Percentiles rank a stretch among this genome's conserved stretches.
Evolutionary conservation across 1,139 yeast species (phyloP).

Genomic region (Diutina catenulata): DNA sequence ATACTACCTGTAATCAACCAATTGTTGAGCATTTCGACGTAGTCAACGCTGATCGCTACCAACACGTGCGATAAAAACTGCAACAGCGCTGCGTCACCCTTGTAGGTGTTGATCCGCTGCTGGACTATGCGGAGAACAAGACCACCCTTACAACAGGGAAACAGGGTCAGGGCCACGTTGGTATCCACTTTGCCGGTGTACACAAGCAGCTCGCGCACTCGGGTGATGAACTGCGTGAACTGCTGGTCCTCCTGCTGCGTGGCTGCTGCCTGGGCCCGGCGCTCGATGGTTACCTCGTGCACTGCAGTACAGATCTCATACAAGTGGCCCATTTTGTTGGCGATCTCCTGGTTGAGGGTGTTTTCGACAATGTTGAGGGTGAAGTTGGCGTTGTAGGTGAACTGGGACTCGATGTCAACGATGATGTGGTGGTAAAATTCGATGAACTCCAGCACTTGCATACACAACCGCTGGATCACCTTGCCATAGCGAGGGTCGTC

Average conservation of each 20-base stretch:
- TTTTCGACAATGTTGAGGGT: slow-evolving; percentile 25
- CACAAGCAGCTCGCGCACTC: background rate
- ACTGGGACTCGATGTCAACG: slow-evolving; percentile 42
- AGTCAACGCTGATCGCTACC: slow-evolving; percentile 49
- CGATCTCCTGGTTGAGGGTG: slow-evolving; percentile 17
- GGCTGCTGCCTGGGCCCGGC: too few species aligned
- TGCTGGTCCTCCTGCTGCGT: background rate
- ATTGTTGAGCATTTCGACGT: slow-evolving; percentile 53
- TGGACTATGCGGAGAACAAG: slow-evolving; percentile 52
- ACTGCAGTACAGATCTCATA: slow-evolving; percentile 41
- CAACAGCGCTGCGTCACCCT: slow-evolving; percentile 56
- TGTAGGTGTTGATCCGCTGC: slow-evolving; percentile 37
- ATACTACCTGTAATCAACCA: slow-evolving; percentile 76
- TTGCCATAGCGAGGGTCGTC: slow-evolving; percentile 49
- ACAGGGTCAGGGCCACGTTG: slow-evolving; percentile 40
- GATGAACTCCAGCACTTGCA: slow-evolving; percentile 40
- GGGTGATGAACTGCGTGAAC: background rate
- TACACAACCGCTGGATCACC: slow-evolving; percentile 64
- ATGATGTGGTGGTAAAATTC: slow-evolving; percentile 36
- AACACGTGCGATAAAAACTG: slow-evolving; percentile 42
- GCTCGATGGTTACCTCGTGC: slow-evolving; percentile 20
- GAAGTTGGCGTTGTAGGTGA: slow-evolving; percentile 28
- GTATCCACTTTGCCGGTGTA: slow-evolving; percentile 34
- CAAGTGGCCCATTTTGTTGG: slow-evolving; percentile 35
- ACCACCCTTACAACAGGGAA: slow-evolving; percentile 58